A percentile compares a stretch with the other conserved stretches of the same genome.
phyloP scores from a whole-genome alignment of 192 early-diverging fungal genomes.

The Mortierella antarctica region DNA sequence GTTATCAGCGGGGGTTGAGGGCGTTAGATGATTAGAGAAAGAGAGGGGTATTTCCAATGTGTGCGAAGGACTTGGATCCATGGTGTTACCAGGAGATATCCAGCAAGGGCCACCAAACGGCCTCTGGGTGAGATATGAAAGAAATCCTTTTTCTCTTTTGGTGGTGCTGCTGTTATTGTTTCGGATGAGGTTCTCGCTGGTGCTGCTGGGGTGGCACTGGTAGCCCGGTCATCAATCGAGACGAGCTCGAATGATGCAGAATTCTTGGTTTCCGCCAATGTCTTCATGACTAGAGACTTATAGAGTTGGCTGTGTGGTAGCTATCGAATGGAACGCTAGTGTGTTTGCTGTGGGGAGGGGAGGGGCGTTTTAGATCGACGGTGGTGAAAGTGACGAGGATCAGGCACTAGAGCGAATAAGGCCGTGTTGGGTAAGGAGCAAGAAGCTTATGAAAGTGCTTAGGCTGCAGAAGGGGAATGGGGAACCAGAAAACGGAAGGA shows the following conservation, averaged over 20 bases:
- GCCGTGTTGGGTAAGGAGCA: too few relatives aligned
- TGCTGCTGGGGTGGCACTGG: neutral
- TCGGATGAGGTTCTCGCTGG: neutral
- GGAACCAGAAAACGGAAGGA: too few relatives aligned
- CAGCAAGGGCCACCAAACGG: constrained; percentile 15
- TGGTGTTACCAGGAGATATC: constrained; percentile 31
- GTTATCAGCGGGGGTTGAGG: neutral
- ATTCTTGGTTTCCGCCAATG: constrained; percentile 14
- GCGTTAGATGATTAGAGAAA: neutral
- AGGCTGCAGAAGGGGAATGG: too few relatives aligned
- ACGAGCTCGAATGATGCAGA: constrained; percentile 38
- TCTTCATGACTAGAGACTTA: neutral
- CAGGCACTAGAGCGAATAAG: too few relatives aligned
- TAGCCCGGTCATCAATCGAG: constrained; percentile 18
- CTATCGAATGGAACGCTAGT: neutral
- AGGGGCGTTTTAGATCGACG: neutral
- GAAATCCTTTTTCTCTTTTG: neutral
- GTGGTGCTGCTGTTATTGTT: neutral
- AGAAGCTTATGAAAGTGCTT: too few relatives aligned
- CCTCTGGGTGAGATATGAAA: constrained; percentile 10
- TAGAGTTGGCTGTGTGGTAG: neutral
- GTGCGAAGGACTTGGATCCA: neutral
- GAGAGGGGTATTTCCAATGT: too few relatives aligned
- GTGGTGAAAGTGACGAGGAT: too few relatives aligned
- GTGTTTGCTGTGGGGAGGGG: neutral